Base-by-base conservation (phyloP, 1,284 basidiomycete genomes). In the Sporisorium exsertum region DNA sequence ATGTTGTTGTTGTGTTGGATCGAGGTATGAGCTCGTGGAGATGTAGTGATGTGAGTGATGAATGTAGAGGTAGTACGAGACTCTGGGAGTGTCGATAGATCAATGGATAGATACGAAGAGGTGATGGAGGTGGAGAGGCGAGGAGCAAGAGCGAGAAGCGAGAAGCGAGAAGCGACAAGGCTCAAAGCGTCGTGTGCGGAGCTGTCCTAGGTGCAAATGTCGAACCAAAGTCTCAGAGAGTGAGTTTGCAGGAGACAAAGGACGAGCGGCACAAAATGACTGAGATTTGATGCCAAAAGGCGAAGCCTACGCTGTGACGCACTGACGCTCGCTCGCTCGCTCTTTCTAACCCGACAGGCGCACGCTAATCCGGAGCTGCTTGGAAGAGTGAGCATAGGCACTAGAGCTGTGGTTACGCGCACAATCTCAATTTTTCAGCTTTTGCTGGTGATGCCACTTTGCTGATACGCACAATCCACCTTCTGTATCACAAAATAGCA, bases 1-100 rank as follows among this genome's bases (percentile, higher is more conserved):
- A 26, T 26, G 47, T 27, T 33, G 20, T 2, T 40, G 6, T 40
- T 24, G 37, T 32, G 26, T 43, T 27, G 26, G 8, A 20, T 43
- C 33, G 56, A 45, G 33, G 51, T 54, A 51, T 62, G 45, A 47
- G 26, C 56, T 62, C 59, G 66, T 27, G 16, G n/a, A 40, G 42
- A 32, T n/a, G 15, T 16, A 7, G 1, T 27, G 50, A 15, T 22
- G 37, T 29, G 54, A 15, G 13, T 24, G 56, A 35, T 24, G n/a
- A 29, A 40, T 53, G 22, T 53, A 26, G 32, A 16, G 24, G 46
- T 22, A 24, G 27, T 24, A 24, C 29, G 52, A 27, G 29, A 32
- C 52, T 40, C 4, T 24, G 27, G 9, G 6, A 32, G 45, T 46
- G 33, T 58, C 46, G 46, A 50, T 32, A 10, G 56, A 24, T 56